Percentiles rank a stretch among this genome's conserved stretches.
phyloP scores from a whole-genome alignment of 352 stramenopile species.

The Pythium sp. region DNA sequence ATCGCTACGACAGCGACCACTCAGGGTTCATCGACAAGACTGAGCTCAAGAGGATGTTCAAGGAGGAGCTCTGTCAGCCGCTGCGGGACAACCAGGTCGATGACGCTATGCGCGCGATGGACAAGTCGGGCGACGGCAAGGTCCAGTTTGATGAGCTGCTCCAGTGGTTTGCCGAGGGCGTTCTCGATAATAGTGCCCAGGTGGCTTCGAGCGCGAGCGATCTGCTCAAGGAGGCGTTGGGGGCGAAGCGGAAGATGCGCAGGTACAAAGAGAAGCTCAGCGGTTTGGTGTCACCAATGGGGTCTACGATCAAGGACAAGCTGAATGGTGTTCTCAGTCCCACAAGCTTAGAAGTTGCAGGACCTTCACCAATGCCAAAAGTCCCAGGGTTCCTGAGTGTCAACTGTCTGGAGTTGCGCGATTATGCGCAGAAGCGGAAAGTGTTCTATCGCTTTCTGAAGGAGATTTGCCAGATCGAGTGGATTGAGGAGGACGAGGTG shows the following conservation, averaged over 20 bases:
- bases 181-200: constrained; percentile 19
- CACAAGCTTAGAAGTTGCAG: neutral
- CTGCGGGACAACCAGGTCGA: constrained; percentile 32
- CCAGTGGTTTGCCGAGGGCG: constrained; percentile 36
- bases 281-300: constrained; percentile 23
- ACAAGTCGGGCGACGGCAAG: constrained; percentile 39
- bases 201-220: constrained; percentile 15
- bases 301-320: constrained; percentile 11
- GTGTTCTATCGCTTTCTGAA: constrained; percentile 55
- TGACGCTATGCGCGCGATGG: constrained; percentile 33
- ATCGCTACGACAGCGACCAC: constrained; percentile 38
- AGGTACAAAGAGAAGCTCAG: constrained; percentile 43
- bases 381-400: constrained; percentile 38
- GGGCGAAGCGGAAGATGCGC: constrained; percentile 38
- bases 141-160: constrained; percentile 47
- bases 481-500: constrained; percentile 46
- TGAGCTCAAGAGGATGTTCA: constrained; percentile 43
- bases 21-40: constrained; percentile 35
- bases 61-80: constrained; percentile 44
- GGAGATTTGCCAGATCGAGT: constrained; percentile 41
- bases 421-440: constrained; percentile 36
- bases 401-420: constrained; percentile 22
- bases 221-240: constrained; percentile 38
- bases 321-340: neutral
- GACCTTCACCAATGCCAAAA: constrained; percentile 6